Percentiles rank a stretch among this genome's conserved stretches.
These are phyloP conservation scores for Naganishia sp. DNA, from an alignment of 1,284 basidiomycete species.

Conservation along the genomic window DNA sequence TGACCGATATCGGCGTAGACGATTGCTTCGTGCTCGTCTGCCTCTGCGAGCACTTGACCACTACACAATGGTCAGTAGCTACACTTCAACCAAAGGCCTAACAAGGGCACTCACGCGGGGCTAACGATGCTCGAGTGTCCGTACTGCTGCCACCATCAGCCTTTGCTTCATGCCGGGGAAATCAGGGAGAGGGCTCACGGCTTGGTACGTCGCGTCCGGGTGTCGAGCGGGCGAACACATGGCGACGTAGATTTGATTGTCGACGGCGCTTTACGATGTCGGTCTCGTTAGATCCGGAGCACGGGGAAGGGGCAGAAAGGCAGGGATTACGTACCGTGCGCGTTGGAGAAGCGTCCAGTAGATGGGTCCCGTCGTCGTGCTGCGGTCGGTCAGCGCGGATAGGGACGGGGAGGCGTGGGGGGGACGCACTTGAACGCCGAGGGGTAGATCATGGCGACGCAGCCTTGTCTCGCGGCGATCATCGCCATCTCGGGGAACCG, in stretches of 20 bases:
- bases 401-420: slow-evolving; percentile 39
- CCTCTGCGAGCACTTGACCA: slow-evolving; percentile 77
- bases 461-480: slow-evolving; percentile 85
- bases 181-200: slow-evolving; percentile 60
- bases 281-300: neutral
- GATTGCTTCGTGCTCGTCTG: slow-evolving; percentile 77
- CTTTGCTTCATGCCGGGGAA: neutral
- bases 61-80: slow-evolving; percentile 53
- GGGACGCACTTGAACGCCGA: slow-evolving; percentile 56
- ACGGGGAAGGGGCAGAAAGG: neutral
- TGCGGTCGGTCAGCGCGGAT: slow-evolving; percentile 18
- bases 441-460: slow-evolving; percentile 87
- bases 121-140: slow-evolving; percentile 87
- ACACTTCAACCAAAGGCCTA: slow-evolving; percentile 25
- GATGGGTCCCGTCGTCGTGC: slow-evolving; percentile 84
- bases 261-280: slow-evolving; percentile 68
- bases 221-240: slow-evolving; percentile 96
- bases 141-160: slow-evolving; percentile 61
- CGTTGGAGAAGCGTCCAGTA: slow-evolving; percentile 95
- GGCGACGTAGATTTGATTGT: slow-evolving; percentile 92
- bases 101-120: slow-evolving; percentile 67
- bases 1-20: slow-evolving; percentile 77
- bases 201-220: slow-evolving; percentile 75
- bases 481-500: slow-evolving; percentile 94
- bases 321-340: slow-evolving; percentile 61